These are phyloP conservation scores for Agrocybe chaxingu DNA, from an alignment of 768 basidiomycete genomes.

Conservation along the genomic window DNA sequence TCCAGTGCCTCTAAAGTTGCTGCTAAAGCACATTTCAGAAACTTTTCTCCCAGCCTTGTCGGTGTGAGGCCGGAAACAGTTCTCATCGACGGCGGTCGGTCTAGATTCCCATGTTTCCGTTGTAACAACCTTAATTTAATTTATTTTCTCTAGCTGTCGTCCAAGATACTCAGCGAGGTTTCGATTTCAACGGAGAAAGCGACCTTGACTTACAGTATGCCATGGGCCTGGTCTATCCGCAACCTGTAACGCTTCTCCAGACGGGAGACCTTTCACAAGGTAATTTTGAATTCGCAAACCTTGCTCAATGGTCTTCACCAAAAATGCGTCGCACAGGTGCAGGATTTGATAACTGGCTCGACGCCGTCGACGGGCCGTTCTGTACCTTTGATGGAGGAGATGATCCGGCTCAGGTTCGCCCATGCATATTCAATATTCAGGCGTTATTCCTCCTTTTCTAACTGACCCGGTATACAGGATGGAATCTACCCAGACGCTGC, in stretches of 20 bases:
- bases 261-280: conserved; percentile 39
- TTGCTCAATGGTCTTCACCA: not conserved
- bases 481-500: conserved; percentile 21
- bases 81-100: conserved; percentile 32
- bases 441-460: not conserved
- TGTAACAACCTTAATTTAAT: too few species aligned
- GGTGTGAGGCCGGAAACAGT: conserved; percentile 31
- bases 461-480: conserved; percentile 7
- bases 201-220: conserved; percentile 7
- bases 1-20: not conserved
- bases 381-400: conserved; percentile 45
- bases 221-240: conserved; percentile 39
- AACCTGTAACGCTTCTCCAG: conserved; percentile 40
- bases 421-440: not conserved
- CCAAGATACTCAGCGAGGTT: conserved; percentile 33
- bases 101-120: too few species aligned
- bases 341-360: conserved; percentile 44
- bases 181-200: conserved; percentile 10
- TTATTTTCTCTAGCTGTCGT: conserved; percentile 37
- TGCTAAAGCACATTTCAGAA: conserved; percentile 12
- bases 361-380: conserved; percentile 41
- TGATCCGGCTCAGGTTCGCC: conserved; percentile 29
- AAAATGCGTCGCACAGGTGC: conserved; percentile 25
- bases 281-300: conserved; percentile 7
- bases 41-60: conserved; percentile 35